Conservation (phyloP, 1,284 basidiomycete genomes). For the Cryptococcus neoformans region DNA sequence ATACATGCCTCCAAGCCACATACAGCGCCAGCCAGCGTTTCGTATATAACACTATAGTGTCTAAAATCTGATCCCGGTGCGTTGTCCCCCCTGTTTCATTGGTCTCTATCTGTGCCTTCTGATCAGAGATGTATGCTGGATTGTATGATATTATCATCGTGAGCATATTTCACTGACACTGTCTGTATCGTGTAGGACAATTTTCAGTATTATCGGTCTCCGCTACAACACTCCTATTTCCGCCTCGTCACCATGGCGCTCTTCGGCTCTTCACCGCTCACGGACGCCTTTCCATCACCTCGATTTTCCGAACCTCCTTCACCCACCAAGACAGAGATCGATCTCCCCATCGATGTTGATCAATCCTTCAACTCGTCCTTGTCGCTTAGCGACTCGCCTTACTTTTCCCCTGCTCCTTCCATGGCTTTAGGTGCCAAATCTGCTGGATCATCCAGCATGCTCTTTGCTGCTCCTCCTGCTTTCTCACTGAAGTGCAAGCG, state of each 20-base stretch:
- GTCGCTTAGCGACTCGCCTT: conserved; percentile 33
- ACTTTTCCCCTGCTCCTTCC: conserved; percentile 20
- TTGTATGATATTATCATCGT: too few species aligned
- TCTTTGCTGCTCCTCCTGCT: conserved; percentile 25
- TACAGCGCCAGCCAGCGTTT: too few species aligned
- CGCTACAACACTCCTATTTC: too few species aligned
- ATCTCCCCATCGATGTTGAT: conserved; percentile 47
- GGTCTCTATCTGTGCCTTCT: too few species aligned
- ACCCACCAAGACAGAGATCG: conserved; percentile 39
- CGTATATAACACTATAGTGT: too few species aligned
- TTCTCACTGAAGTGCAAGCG: conserved; percentile 24
- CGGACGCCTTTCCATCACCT: conserved; percentile 33
- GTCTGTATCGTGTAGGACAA: too few species aligned
- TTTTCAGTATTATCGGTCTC: too few species aligned
- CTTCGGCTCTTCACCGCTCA: conserved; percentile 44
- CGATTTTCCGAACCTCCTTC: conserved; percentile 39
- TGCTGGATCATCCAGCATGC: conserved; percentile 2
- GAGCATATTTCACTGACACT: too few species aligned
- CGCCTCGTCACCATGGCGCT: conserved; percentile 25
- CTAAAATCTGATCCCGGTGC: too few species aligned
- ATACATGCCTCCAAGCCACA: too few species aligned
- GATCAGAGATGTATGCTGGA: too few species aligned
- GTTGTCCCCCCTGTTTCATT: too few species aligned
- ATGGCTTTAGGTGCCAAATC: conserved; percentile 4
- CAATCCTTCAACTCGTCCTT: conserved; percentile 50